Base-by-base conservation (phyloP, 2,329 filamentous ascomycete species). In the Xylaria arbuscula region DNA sequence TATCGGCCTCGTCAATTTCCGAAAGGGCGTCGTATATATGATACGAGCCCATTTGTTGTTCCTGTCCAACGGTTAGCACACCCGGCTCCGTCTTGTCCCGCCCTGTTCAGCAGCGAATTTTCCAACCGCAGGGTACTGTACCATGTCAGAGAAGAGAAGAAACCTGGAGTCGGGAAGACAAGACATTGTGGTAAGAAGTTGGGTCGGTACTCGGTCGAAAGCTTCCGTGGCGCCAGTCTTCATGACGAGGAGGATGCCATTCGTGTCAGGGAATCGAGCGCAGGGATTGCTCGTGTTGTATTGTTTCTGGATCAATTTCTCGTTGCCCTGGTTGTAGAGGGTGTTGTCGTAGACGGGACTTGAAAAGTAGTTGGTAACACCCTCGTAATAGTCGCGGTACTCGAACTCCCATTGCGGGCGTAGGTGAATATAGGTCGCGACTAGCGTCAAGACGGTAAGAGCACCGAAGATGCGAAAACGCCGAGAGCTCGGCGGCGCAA, bases 211-310 rank as follows among this genome's bases (percentile, higher is more conserved):
- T 70, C 85, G 85, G 32, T 85, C 82, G 72, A 82, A 86, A 13
- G 84, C 80, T 74, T 88, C 86, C 51, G 85, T 87, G 2, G 86
- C 85, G 54, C 87, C 87, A 1, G 87, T 89, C 78, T 89, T 89
- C 79, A 89, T 84, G 64, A 89, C 81, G 34, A 89, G 77, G 38
- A 84, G 79, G 53, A 86, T 79, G 67, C 81, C 81, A 36, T 82
- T 78, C 45, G 80, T 81, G 62, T 81, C 72, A 11, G 83, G 82
- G 60, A 85, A 83, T 66, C 77, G 77, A 51, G 78, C 76, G 72
- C 84, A 86, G 1, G 78, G 76, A 17, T 73, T 70, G 67, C 74
- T 79, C 47, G 80, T 79, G 71, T 81, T 80, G 62, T 78, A 80
- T 47, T 78, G 78, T 54, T 77, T 72, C 28, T 79, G 72, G 47